A percentile compares a stretch with the other conserved stretches of the same genome.
These are phyloP conservation scores for Cicer pinnatifidum DNA, from an alignment of 306 rosid species.

Conservation along the genomic window DNA sequence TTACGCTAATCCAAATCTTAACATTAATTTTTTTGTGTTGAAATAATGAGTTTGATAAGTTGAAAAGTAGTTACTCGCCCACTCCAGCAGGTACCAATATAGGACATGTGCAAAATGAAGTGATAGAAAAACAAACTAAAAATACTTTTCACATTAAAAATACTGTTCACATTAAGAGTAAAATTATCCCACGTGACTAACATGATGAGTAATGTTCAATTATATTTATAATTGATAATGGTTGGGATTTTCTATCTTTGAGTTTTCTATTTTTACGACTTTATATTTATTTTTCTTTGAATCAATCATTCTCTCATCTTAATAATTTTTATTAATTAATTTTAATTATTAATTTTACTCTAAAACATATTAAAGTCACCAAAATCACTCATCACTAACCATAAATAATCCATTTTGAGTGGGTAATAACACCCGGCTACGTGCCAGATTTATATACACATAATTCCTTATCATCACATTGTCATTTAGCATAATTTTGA, in stretches of 20 bases:
- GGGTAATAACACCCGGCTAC: conserved; percentile 6
- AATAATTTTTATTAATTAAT: too few species aligned
- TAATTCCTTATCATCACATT: conserved; percentile 29
- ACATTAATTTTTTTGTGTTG: neutral
- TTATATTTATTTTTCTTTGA: too few species aligned
- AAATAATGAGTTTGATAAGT: neutral
- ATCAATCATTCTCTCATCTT: too few species aligned
- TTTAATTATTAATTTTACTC: too few species aligned
- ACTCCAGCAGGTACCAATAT: conserved; percentile 25
- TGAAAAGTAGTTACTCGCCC: conserved; percentile 34
- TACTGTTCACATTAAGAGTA: neutral
- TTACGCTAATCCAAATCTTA: neutral
- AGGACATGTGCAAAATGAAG: conserved; percentile 24
- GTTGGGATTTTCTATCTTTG: too few species aligned
- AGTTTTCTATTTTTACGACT: too few species aligned
- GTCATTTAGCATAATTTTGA: conserved; percentile 38
- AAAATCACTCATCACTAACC: too few species aligned
- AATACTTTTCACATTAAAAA: neutral
- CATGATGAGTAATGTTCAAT: conserved; percentile 5
- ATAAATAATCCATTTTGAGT: neutral
- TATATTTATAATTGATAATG: neutral
- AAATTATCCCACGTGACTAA: conserved; percentile 45
- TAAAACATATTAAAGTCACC: too few species aligned
- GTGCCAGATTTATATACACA: neutral
- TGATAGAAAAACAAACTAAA: neutral